Percentiles rank a stretch among this genome's conserved stretches.
These are phyloP conservation scores for Petunia secreta DNA, from an alignment of 257 asterid species.

Conservation along the genomic window DNA sequence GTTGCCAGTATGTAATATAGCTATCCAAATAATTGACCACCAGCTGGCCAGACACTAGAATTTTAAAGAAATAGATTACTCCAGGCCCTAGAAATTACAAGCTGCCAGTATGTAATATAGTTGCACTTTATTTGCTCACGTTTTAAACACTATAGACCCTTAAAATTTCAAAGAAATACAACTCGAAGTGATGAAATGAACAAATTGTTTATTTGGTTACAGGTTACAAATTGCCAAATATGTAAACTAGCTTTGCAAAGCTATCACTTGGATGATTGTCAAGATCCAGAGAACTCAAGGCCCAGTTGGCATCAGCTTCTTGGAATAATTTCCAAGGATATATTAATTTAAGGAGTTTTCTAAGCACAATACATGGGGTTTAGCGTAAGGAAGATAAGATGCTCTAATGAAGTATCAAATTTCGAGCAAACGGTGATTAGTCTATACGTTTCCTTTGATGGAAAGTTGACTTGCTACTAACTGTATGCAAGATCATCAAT, in stretches of 20 bases:
- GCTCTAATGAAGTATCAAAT: no score
- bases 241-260: slow-evolving; percentile 12
- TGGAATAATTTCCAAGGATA: background rate
- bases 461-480: background rate
- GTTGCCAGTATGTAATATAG: background rate
- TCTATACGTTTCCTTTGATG: background rate
- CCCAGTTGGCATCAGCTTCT: background rate
- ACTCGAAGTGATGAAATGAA: background rate
- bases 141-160: background rate
- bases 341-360: background rate
- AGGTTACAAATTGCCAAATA: slow-evolving; percentile 2
- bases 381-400: background rate
- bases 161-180: background rate
- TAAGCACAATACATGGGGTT: background rate
- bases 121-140: background rate
- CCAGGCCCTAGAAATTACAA: no score
- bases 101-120: no score
- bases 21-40: background rate
- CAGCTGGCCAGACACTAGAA: background rate
- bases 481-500: background rate
- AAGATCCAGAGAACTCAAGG: background rate
- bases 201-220: background rate
- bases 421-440: background rate
- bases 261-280: background rate
- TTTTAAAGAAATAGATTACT: background rate